These are phyloP conservation scores for Tremella fuciformis DNA, from an alignment of 768 basidiomycete genomes.

Conservation along the genomic window DNA sequence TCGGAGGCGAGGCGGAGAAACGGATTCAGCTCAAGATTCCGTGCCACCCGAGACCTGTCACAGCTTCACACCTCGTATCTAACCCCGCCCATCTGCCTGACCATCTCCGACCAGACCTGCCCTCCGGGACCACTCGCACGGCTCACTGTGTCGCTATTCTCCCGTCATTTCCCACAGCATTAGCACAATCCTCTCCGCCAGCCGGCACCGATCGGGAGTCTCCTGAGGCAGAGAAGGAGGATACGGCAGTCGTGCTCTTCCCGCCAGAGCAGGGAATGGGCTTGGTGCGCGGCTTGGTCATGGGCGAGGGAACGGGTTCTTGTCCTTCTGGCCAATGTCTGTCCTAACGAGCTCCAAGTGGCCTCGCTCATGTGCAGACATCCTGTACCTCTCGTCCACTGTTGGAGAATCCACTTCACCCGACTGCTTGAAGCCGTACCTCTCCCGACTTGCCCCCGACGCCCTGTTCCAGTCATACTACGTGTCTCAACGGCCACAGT, in stretches of 20 bases:
- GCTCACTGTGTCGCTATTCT: conserved; percentile 44
- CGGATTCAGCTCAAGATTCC: conserved; percentile 24
- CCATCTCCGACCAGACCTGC: background rate
- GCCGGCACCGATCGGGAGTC: conserved; percentile 7
- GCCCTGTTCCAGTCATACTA: conserved; percentile 32
- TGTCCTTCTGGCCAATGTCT: conserved; percentile 52
- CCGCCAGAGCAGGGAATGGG: conserved; percentile 33
- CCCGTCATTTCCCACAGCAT: conserved; percentile 17
- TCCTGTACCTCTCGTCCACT: conserved; percentile 14
- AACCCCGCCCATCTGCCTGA: conserved; percentile 29
- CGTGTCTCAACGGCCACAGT: conserved; percentile 2
- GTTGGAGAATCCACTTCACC: conserved; percentile 7
- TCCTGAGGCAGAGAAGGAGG: conserved; percentile 26
- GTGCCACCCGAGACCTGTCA: conserved; percentile 36
- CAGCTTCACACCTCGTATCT: conserved; percentile 32
- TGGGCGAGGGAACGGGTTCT: conserved; percentile 51
- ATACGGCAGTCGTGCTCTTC: conserved; percentile 47
- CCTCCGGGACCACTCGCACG: background rate
- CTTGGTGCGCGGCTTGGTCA: conserved; percentile 45
- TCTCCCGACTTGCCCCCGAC: conserved; percentile 10
- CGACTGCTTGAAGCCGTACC: conserved; percentile 17
- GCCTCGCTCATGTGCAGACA: conserved; percentile 3
- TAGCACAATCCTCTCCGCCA: conserved; percentile 7
- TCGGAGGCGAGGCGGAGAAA: background rate
- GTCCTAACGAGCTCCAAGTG: conserved; percentile 9